Evolutionary conservation across 208 protist species (phyloP), one percentile per base, ranked within the genome.

Genomic region (Naegleria gruberi): DNA sequence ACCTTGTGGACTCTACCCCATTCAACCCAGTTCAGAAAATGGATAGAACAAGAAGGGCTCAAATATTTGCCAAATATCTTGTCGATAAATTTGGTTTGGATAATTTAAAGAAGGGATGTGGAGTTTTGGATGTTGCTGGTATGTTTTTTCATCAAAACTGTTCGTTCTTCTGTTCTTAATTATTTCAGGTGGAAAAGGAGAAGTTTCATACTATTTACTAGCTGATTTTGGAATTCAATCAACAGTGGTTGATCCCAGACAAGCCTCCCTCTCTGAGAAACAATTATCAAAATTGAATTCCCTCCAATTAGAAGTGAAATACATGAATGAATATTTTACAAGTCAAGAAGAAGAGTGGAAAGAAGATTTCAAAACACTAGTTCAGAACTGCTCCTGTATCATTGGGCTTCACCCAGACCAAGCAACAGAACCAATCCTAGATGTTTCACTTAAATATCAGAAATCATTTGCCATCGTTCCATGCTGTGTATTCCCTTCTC

Each of bases 391-490:
- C 6, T 91, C 91, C 23, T 10, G 92, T 30, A 42, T 93, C 3
- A 84, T 94, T 42, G 93, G 93, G 42, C 89, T 94, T 87, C 93
- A 94, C 74, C 92, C 93, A 3, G 93, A 94, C 82, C 90, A 94
- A 40, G 93, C 92, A n/a, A 93, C 93, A 4, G 92, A 93, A 55
- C 12, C 89, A 4, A 91, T 94, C 41, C 89, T 93, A 65, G 92
- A 94, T 47, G 82, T 82, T 10, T 91, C 93, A 41, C 82, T 94
- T 15, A 30, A 42, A 4, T 88, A 65, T n/a, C 1, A 74, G n/a
- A 94, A 93, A 84, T 87, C 90, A 46, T 94, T 94, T 89, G 92
- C 89, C 26, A 43, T 93, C 0, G 91, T 93, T 19, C 93, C 93
- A 19, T 95, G 93, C 90, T 95, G 93, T 89, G 91, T 93, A 0